Percentiles rank a stretch among this genome's conserved stretches.
Evolutionary conservation across 2,329 filamentous ascomycete genomes (phyloP).

Genomic region (Anthostomella pinea): DNA sequence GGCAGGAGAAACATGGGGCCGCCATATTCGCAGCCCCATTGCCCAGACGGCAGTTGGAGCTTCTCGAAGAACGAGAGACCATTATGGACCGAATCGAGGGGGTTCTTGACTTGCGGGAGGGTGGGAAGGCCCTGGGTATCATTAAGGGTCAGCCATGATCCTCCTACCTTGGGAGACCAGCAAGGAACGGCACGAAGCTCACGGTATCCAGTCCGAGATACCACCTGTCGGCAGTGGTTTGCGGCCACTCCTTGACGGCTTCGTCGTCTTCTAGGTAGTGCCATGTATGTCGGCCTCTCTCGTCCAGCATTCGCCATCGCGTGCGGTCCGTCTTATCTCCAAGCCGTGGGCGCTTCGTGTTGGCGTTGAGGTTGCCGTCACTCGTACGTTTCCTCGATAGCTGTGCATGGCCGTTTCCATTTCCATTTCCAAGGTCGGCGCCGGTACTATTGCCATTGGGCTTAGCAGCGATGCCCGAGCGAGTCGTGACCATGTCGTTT

Average conservation of each 20-base stretch:
- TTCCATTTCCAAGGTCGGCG: too few relatives aligned
- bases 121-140: constrained; percentile 75
- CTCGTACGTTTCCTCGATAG: constrained; percentile 41
- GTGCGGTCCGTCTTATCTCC: constrained; percentile 69
- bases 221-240: constrained; percentile 86
- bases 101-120: constrained; percentile 66
- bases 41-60: constrained; percentile 81
- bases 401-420: neutral
- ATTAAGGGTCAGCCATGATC: constrained; percentile 7
- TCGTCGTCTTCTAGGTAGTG: constrained; percentile 79
- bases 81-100: constrained; percentile 77
- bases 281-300: constrained; percentile 87
- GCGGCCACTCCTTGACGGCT: constrained; percentile 74
- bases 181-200: too few relatives aligned
- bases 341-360: constrained; percentile 45
- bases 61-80: constrained; percentile 85
- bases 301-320: constrained; percentile 81
- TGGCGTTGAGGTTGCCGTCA: constrained; percentile 34
- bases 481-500: constrained; percentile 16
- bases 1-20: constrained; percentile 95
- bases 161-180: too few relatives aligned
- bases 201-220: constrained; percentile 79
- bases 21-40: constrained; percentile 97
- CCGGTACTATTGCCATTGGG: constrained; percentile 22
- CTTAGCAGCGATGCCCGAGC: constrained; percentile 12